phyloP scores from a whole-genome alignment of 306 rosid genomes.

The Corylus americana region DNA sequence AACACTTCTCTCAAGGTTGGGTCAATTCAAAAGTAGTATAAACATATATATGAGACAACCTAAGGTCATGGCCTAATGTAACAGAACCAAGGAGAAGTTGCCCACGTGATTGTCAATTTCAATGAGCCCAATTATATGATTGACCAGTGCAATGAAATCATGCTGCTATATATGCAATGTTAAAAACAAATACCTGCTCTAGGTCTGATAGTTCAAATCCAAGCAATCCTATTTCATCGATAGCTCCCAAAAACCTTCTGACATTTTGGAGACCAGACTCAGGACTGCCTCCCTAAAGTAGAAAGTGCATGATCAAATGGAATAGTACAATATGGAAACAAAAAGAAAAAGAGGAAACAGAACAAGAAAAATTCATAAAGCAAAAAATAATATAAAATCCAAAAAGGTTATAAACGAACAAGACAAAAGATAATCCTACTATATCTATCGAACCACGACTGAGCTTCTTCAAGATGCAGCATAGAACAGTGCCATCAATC shows the following conservation, averaged over 20 bases:
- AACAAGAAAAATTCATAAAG: not conserved
- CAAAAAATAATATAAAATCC: not conserved
- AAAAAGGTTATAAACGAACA: constrained; percentile 16
- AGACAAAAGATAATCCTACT: constrained; percentile 32
- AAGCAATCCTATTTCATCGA: constrained; percentile 81
- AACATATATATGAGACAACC: constrained; percentile 11
- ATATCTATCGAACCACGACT: constrained; percentile 66
- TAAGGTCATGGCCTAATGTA: constrained; percentile 22
- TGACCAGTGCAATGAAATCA: not conserved
- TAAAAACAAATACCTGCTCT: constrained; percentile 61
- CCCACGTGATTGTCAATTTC: constrained; percentile 4
- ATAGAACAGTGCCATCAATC: constrained; percentile 76
- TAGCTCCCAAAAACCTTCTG: constrained; percentile 64
- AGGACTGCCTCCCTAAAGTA: constrained; percentile 55
- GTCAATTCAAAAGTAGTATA: constrained; percentile 8
- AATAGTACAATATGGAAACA: constrained; percentile 9
- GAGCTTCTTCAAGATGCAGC: constrained; percentile 69
- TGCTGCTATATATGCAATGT: constrained; percentile 3
- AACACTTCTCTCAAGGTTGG: not conserved
- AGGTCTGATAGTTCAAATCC: constrained; percentile 73
- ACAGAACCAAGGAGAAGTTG: constrained; percentile 14
- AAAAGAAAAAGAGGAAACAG: constrained; percentile 1
- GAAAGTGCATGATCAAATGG: constrained; percentile 16
- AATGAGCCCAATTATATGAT: not conserved
- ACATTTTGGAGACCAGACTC: constrained; percentile 40